Conservation (phyloP, 176 grass and related monocot species). For the Puccinellia tenuiflora region DNA sequence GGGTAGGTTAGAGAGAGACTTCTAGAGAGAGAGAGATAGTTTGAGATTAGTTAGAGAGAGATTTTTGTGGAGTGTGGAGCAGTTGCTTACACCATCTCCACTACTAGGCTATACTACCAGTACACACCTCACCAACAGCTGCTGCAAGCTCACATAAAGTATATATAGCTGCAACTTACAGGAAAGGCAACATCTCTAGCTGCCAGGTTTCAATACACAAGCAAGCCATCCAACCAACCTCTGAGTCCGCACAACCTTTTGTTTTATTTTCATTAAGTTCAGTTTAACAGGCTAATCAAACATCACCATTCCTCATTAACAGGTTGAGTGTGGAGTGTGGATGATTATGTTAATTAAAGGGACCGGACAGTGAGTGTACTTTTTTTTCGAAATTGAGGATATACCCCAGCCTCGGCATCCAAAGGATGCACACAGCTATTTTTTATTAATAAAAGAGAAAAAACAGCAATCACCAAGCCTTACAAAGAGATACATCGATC, state of each 20-base stretch:
- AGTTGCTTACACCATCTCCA: slow-evolving; percentile 55
- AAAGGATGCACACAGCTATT: too few relatives aligned
- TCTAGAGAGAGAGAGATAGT: too few relatives aligned
- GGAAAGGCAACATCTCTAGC: slow-evolving; percentile 38
- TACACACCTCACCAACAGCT: slow-evolving; percentile 23
- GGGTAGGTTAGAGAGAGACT: too few relatives aligned
- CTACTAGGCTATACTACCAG: slow-evolving; percentile 42
- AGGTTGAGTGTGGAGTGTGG: slow-evolving; percentile 4
- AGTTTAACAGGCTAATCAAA: slow-evolving; percentile 23
- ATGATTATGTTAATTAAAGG: slow-evolving; percentile 16
- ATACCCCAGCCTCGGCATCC: too few relatives aligned
- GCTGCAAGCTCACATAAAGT: slow-evolving; percentile 14
- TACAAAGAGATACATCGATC: too few relatives aligned
- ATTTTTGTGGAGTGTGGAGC: slow-evolving; percentile 24
- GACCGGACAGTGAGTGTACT: not conserved
- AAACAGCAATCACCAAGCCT: too few relatives aligned
- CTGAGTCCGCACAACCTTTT: not conserved
- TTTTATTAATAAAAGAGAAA: too few relatives aligned
- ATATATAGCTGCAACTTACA: slow-evolving; percentile 30
- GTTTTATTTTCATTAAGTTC: not conserved
- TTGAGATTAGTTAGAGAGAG: slow-evolving; percentile 3
- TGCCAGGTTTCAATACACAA: slow-evolving; percentile 30
- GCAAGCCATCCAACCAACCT: slow-evolving; percentile 34
- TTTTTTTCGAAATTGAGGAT: too few relatives aligned
- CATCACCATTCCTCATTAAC: slow-evolving; percentile 13